These are phyloP conservation scores for Penicillium sp. DNA, from an alignment of 2,329 filamentous ascomycete genomes.

Conservation along the genomic window DNA sequence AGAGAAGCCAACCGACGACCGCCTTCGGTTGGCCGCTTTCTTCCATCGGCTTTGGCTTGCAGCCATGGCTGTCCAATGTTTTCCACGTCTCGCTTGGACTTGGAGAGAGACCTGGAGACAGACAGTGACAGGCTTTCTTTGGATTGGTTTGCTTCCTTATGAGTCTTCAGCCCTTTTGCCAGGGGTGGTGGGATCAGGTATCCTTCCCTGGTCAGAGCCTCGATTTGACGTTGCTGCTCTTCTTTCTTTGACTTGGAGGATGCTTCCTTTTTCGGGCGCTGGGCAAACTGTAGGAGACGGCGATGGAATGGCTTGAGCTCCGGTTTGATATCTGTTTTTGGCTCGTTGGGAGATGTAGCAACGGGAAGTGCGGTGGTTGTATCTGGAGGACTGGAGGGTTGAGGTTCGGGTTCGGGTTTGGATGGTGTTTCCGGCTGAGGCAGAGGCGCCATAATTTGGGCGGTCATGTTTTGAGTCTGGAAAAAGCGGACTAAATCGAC, in stretches of 20 bases:
- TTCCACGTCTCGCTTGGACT: constrained; percentile 37
- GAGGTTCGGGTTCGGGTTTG: constrained; percentile 1
- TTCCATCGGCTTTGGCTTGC: constrained; percentile 26
- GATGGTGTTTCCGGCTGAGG: constrained; percentile 14
- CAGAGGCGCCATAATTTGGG: constrained; percentile 5
- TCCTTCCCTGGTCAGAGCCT: constrained; percentile 34
- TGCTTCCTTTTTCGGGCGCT: constrained; percentile 31
- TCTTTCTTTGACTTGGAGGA: constrained; percentile 26
- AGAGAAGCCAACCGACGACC: constrained; percentile 30
- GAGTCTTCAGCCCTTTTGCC: constrained; percentile 13
- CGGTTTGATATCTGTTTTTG: constrained; percentile 9
- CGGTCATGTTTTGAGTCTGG: constrained; percentile 30
- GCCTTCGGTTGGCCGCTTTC: constrained; percentile 10
- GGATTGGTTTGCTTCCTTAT: constrained; percentile 6
- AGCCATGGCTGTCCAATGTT: constrained; percentile 42
- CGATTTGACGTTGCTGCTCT: constrained; percentile 30
- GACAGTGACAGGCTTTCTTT: constrained; percentile 13
- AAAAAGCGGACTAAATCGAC: constrained; percentile 41
- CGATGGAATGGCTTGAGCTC: constrained; percentile 34
- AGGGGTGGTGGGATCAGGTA: constrained; percentile 26
- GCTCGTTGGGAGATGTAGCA: constrained; percentile 23
- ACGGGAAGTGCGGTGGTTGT: constrained; percentile 27
- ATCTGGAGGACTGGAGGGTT: constrained; percentile 17
- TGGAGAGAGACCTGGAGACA: constrained; percentile 27
- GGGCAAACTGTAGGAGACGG: constrained; percentile 37